A percentile compares a stretch with the other conserved stretches of the same genome.
phyloP scores from a whole-genome alignment of 2,329 filamentous ascomycete genomes.

The Calonectria montana region DNA sequence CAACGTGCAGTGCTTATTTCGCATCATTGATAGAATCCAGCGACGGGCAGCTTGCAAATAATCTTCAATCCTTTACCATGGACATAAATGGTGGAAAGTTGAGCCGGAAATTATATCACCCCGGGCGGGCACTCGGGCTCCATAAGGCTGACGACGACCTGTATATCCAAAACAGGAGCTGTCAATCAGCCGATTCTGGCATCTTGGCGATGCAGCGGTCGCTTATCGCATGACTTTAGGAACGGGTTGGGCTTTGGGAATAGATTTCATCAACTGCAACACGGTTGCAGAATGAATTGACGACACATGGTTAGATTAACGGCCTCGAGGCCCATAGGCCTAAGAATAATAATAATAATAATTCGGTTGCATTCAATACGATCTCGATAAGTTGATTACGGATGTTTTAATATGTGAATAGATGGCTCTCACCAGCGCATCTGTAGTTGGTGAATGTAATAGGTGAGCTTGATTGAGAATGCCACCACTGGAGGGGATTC shows the following conservation, averaged over 20 bases:
- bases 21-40: neutral
- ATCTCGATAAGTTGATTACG: no score
- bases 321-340: neutral
- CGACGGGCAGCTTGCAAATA: neutral
- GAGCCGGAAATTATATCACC: neutral
- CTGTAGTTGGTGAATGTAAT: no score
- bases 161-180: neutral
- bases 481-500: neutral
- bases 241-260: neutral
- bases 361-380: neutral
- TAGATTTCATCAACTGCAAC: neutral
- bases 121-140: neutral
- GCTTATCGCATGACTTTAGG: neutral
- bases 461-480: no score
- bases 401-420: no score
- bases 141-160: constrained; percentile 2
- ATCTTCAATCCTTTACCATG: neutral
- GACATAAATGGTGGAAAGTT: constrained; percentile 1
- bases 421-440: neutral
- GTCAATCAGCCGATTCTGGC: neutral
- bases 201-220: neutral
- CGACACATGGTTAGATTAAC: neutral
- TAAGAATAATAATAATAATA: neutral
- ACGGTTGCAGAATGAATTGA: neutral
- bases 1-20: neutral